These are phyloP conservation scores for Bruguiera parviflora DNA, from an alignment of 345 rosid genomes.

Conservation along the genomic window DNA sequence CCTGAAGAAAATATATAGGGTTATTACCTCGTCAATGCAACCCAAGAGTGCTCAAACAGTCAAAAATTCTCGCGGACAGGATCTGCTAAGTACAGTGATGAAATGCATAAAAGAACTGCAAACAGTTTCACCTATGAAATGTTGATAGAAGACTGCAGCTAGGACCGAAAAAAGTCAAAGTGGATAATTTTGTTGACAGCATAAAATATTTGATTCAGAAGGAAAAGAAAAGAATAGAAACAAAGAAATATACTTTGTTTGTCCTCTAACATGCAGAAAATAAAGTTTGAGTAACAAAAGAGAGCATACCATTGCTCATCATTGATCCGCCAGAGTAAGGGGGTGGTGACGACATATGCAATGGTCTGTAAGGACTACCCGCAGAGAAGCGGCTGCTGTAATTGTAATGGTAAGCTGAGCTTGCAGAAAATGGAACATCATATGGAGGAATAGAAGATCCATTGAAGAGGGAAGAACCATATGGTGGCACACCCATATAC, in stretches of 20 bases:
- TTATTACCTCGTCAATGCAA: slow-evolving; percentile 3
- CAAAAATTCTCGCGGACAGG: neutral
- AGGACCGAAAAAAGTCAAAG: neutral
- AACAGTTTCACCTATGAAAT: neutral
- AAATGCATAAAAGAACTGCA: neutral
- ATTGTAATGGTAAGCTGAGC: slow-evolving; percentile 86
- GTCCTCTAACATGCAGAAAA: neutral
- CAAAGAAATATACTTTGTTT: neutral
- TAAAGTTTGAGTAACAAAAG: neutral
- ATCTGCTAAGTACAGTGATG: too few relatives aligned
- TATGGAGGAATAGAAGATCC: slow-evolving; percentile 84
- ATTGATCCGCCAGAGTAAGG: slow-evolving; percentile 85
- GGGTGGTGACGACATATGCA: slow-evolving; percentile 77
- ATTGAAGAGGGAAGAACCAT: slow-evolving; percentile 77
- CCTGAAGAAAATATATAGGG: slow-evolving; percentile 35
- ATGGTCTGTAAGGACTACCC: slow-evolving; percentile 80
- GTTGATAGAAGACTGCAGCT: neutral
- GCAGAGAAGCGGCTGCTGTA: slow-evolving; percentile 68
- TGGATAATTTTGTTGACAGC: too few relatives aligned
- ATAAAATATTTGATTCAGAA: neutral
- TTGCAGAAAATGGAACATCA: slow-evolving; percentile 83
- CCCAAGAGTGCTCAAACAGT: neutral
- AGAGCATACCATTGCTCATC: slow-evolving; percentile 65
- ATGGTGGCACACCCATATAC: slow-evolving; percentile 88
- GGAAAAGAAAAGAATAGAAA: neutral